These are phyloP conservation scores for Fusarium continuum DNA, from an alignment of 2,329 filamentous ascomycete species.

Conservation along the genomic window DNA sequence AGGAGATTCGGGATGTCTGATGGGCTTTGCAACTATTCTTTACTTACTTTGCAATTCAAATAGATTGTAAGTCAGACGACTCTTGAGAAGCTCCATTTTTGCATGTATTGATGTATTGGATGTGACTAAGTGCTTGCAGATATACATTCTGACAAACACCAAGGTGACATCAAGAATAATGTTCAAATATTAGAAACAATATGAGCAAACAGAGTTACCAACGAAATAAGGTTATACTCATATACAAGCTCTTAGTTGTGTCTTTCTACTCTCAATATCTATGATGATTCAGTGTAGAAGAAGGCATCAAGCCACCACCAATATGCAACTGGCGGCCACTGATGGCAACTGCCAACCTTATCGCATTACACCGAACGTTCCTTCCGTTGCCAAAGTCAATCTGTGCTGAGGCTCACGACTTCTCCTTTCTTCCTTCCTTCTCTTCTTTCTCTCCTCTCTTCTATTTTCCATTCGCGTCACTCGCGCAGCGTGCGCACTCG, in stretches of 20 bases:
- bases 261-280: too few relatives aligned
- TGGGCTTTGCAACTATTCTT: too few relatives aligned
- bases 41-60: too few relatives aligned
- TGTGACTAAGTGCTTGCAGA: neutral
- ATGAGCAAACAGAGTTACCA: neutral
- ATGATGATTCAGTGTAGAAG: constrained; percentile 4
- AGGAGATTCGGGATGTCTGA: too few relatives aligned
- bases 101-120: too few relatives aligned
- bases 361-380: constrained; percentile 8
- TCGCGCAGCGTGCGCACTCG: neutral
- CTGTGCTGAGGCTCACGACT: neutral
- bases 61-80: too few relatives aligned
- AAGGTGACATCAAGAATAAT: neutral
- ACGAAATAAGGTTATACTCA: neutral
- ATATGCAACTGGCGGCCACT: constrained; percentile 18
- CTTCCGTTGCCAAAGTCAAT: neutral
- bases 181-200: neutral
- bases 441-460: neutral
- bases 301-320: constrained; percentile 17
- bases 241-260: neutral
- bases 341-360: constrained; percentile 31
- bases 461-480: neutral
- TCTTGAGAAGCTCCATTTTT: too few relatives aligned
- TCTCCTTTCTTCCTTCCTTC: neutral
- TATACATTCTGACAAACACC: neutral